These are phyloP conservation scores for Rhododendron henanense DNA, from an alignment of 148 eudicot species.

Conservation along the genomic window DNA sequence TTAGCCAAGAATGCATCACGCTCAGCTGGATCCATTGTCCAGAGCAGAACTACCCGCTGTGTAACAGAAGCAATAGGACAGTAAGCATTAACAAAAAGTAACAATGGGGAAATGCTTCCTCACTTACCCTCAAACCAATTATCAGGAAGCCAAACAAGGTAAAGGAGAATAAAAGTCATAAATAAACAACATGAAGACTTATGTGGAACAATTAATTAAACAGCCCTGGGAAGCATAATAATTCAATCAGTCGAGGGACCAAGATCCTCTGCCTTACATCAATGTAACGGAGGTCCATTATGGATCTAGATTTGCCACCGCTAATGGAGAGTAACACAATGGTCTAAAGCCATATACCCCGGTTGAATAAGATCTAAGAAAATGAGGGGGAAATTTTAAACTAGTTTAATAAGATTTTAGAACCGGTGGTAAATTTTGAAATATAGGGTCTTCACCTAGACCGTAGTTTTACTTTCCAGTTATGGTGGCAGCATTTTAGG, in stretches of 20 bases:
- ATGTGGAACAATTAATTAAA: background rate
- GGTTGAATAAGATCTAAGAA: background rate
- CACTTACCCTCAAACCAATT: background rate
- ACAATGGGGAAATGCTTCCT: background rate
- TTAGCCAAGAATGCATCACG: constrained; percentile 75
- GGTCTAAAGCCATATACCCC: background rate
- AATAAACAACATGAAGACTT: background rate
- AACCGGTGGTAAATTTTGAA: background rate
- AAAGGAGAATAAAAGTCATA: background rate
- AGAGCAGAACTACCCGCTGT: constrained; percentile 59
- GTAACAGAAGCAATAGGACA: background rate
- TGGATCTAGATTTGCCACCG: background rate
- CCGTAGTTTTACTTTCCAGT: background rate
- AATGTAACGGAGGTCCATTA: background rate
- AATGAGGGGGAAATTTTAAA: background rate
- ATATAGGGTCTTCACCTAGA: background rate
- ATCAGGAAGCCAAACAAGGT: background rate
- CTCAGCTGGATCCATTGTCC: constrained; percentile 71
- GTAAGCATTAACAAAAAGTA: background rate
- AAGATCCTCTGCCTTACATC: background rate
- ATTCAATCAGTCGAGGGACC: background rate
- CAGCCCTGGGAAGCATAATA: background rate
- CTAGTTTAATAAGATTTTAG: background rate
- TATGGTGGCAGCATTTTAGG: background rate
- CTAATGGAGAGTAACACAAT: background rate